A percentile compares a stretch with the other conserved stretches of the same genome.
Conservation (phyloP, 139 green algal species). For the Ulvella scutata region DNA sequence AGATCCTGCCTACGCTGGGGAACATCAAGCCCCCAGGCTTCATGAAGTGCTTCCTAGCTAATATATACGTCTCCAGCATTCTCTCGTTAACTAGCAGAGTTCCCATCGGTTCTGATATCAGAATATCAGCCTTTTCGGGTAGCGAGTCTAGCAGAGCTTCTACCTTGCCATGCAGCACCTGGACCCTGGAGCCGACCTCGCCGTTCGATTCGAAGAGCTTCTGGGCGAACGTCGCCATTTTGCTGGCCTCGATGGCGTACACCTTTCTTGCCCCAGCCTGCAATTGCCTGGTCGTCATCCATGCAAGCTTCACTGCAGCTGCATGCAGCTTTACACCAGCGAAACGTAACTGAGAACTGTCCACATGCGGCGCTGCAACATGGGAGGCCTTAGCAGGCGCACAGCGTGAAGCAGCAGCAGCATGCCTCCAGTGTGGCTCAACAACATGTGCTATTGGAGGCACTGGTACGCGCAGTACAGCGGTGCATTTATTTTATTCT, state of each 20-base stretch:
- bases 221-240: conserved; percentile 60
- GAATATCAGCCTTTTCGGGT: conserved; percentile 51
- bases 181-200: conserved; percentile 6
- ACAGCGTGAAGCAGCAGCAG: too few relatives aligned
- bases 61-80: conserved; percentile 92
- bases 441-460: too few relatives aligned
- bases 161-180: conserved; percentile 49
- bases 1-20: conserved; percentile 63
- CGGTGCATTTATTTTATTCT: too few relatives aligned
- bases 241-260: conserved; percentile 87
- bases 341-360: too few relatives aligned
- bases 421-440: too few relatives aligned
- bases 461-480: too few relatives aligned
- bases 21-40: conserved; percentile 89
- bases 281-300: conserved; percentile 7
- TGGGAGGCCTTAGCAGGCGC: too few relatives aligned
- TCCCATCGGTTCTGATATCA: conserved; percentile 70
- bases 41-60: conserved; percentile 73
- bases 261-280: conserved; percentile 72
- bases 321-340: too few relatives aligned
- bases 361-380: too few relatives aligned
- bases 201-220: conserved; percentile 56
- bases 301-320: not conserved
- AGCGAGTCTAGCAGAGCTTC: conserved; percentile 44
- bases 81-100: conserved; percentile 94